A percentile compares a stretch with the other conserved stretches of the same genome.
Evolutionary conservation across 2,329 filamentous ascomycete species (phyloP).

Genomic region (Penicillium sp.): DNA sequence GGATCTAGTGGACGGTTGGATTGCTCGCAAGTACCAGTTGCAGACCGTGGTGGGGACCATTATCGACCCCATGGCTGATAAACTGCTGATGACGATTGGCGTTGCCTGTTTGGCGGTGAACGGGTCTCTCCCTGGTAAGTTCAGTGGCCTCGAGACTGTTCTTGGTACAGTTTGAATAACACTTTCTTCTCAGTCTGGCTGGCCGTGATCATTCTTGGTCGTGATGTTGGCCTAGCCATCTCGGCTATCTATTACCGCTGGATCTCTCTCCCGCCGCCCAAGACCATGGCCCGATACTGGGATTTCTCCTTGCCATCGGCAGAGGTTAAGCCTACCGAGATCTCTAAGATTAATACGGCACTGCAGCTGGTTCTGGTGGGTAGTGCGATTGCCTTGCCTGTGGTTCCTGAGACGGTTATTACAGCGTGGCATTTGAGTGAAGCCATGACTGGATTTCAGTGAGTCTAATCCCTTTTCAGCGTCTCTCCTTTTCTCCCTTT

Average conservation of each 20-base stretch:
- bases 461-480: constrained; percentile 26
- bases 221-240: constrained; percentile 80
- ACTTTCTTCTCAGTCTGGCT: constrained; percentile 69
- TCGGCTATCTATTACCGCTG: constrained; percentile 94
- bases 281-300: constrained; percentile 93
- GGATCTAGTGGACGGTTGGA: constrained; percentile 91
- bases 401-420: constrained; percentile 64
- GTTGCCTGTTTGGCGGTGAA: constrained; percentile 84
- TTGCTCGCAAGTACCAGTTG: constrained; percentile 83
- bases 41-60: constrained; percentile 94
- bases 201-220: constrained; percentile 84
- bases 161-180: too few species aligned
- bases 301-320: constrained; percentile 80
- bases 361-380: constrained; percentile 87
- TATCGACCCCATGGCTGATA: constrained; percentile 96
- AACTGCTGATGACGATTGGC: constrained; percentile 90
- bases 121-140: constrained; percentile 76
- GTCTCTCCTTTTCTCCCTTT: background rate
- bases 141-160: too few species aligned
- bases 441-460: constrained; percentile 60
- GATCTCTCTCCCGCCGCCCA: constrained; percentile 90
- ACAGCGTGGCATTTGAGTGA: constrained; percentile 61
- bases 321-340: constrained; percentile 49
- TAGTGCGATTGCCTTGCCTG: constrained; percentile 77
- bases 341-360: constrained; percentile 79